Base-by-base conservation (phyloP, 2,329 filamentous ascomycete genomes). In the Myotisia sp. region DNA sequence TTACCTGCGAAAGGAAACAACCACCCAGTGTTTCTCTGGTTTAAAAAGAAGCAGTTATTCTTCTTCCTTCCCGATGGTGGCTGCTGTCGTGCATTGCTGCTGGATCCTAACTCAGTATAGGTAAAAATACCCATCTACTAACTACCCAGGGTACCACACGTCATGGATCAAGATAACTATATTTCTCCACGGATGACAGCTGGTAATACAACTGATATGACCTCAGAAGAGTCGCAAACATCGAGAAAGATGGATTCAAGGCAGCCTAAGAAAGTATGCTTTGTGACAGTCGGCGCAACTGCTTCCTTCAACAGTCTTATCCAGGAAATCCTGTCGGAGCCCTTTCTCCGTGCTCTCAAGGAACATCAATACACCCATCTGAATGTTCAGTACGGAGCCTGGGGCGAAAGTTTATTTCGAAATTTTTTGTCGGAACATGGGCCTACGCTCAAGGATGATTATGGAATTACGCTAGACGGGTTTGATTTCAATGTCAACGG, bases 241-340 rank as follows among this genome's bases (percentile, higher is more conserved):
- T 36, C 29, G 13, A 31, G 18, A 19, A 46, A 39, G 38, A 39
- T 41, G 38, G 47, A 41, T 33, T 42, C 40, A 36, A 42, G 37
- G 27, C 37, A 36, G 33, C 30, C 36, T 37, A 51, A 44, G 31
- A 65, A 63, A 43, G 29, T 59, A 34, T 90, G 82, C 53, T 81
- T 98, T 44, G 78, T 94, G 36, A 95, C 90, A 0, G 79, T 93
- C 19, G 90, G 90, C 37, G 87, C 90, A 4, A 98, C 87, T 0
- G 85, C 86, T 10, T 72, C 79, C 13, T 98, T 98, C 58, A 65
- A 69, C 34, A 57, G 66, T 5, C 70, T 98, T 2, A 69, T 93
- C 37, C 59, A 67, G 27, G 71, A 77, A 20, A 70, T 78, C 7
- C 61, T 92, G 4, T 60, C 67, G 12, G 59, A 68, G 0, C 46